Percentiles rank a stretch among this genome's conserved stretches.
phyloP scores from a whole-genome alignment of 1,284 basidiomycete genomes.

The Pseudozyma thailandica region DNA sequence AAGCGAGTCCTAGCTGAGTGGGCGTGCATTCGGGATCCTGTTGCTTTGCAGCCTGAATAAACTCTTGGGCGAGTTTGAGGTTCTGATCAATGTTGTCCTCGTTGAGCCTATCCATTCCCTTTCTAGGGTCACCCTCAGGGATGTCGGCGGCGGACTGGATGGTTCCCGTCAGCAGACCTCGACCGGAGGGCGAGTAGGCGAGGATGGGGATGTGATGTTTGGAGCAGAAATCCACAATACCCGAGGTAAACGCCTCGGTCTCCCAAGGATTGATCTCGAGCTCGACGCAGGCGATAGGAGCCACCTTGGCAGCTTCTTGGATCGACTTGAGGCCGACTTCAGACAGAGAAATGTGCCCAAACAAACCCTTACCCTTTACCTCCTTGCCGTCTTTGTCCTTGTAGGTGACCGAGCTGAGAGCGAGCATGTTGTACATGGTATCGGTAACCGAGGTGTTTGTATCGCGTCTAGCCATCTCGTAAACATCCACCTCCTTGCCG shows the following conservation, averaged over 20 bases:
- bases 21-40: constrained; percentile 69
- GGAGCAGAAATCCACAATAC: constrained; percentile 68
- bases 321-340: constrained; percentile 57
- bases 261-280: constrained; percentile 76
- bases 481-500: constrained; percentile 56
- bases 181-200: constrained; percentile 71
- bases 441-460: constrained; percentile 22
- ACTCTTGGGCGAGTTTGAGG: constrained; percentile 71
- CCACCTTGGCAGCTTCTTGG: constrained; percentile 44
- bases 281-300: constrained; percentile 73
- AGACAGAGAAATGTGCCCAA: constrained; percentile 58
- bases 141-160: constrained; percentile 73
- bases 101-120: constrained; percentile 67
- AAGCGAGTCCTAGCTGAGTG: constrained; percentile 75
- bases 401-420: constrained; percentile 39
- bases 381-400: constrained; percentile 27
- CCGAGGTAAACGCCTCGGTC: constrained; percentile 70
- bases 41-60: constrained; percentile 64
- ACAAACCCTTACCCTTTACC: constrained; percentile 53
- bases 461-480: constrained; percentile 57
- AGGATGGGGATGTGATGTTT: constrained; percentile 73
- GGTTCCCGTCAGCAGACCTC: constrained; percentile 74
- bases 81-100: constrained; percentile 75
- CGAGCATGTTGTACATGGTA: constrained; percentile 52
- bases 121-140: constrained; percentile 71